phyloP scores from a whole-genome alignment of 371 early-diverging fungal genomes.

The Syncephalastrum contaminatum region DNA sequence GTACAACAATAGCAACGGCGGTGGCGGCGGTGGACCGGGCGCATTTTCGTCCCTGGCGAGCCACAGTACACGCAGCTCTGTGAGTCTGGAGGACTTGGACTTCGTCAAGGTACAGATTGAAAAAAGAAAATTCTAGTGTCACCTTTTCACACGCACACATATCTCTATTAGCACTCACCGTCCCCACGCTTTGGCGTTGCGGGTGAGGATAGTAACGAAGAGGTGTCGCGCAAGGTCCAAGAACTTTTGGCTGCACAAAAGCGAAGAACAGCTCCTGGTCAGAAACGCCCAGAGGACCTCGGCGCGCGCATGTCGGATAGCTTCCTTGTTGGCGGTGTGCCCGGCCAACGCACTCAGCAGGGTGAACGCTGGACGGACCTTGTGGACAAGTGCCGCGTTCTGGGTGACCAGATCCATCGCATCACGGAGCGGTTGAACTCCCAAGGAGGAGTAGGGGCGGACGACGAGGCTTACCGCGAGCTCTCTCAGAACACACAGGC shows the following conservation, averaged over 20 bases:
- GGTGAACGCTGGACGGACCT: constrained; percentile 8
- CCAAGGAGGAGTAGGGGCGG: too few relatives aligned
- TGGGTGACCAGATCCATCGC: constrained; percentile 11
- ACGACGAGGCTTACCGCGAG: neutral
- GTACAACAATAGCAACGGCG: constrained; percentile 9
- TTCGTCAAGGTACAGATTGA: constrained; percentile 16
- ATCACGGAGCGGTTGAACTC: constrained; percentile 6
- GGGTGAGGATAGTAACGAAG: constrained; percentile 6
- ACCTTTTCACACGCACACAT: neutral
- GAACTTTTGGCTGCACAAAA: constrained; percentile 1
- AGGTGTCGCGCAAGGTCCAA: constrained; percentile 8
- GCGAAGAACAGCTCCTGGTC: neutral
- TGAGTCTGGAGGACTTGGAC: constrained; percentile 30
- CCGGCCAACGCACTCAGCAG: neutral
- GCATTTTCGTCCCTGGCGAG: constrained; percentile 22
- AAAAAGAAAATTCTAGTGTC: neutral
- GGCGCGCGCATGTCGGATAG: constrained; percentile 1
- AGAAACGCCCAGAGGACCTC: constrained; percentile 5
- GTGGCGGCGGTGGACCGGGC: neutral
- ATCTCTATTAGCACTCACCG: constrained; percentile 9
- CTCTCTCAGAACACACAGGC: neutral
- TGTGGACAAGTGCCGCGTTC: constrained; percentile 17
- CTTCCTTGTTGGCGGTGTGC: neutral
- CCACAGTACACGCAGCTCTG: constrained; percentile 29
- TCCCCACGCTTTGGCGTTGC: constrained; percentile 8